Base-by-base conservation (phyloP, 106 monocot genomes). In the Agapanthus africanus region DNA sequence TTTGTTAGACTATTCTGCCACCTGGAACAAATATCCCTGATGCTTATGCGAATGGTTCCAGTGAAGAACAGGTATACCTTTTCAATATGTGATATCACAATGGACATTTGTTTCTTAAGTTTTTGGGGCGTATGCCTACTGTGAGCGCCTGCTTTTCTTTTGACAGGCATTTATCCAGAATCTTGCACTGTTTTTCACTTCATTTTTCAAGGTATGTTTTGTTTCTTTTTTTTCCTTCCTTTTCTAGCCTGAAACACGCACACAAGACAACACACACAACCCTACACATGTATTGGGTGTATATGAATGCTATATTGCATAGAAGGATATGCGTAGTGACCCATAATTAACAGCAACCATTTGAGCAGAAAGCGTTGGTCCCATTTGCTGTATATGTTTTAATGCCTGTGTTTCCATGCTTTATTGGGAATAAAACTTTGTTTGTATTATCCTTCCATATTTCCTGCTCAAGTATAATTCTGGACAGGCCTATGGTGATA, bases 1-100 rank as follows among this genome's bases (percentile, higher is more conserved):
- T 40, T 68, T 8, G 71, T 54, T 68, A 99, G 99, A 76, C 65
- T 70, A 93, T 93, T 66, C 77, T 99, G 28, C 87, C 93, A 50
- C 89, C 89, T 37, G 85, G 84, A 76, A 90, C 90, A 77, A 91
- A 84, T 81, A 99, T 93, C 51, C 87, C 92, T 16, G 93, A 93
- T 70, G 92, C 87, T 33, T 99, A 99, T 80, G 87, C 90, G 67
- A 93, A 83, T 87, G 99, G 99, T 42, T 99, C 99, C 25, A 87
- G 77, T 63, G 93, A 99, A 54, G 99, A 93, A 44, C 99, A 99
- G 87, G 99, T 93, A 65, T 37, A 8, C 0, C 16, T 67, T 74
- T 34, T 31, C 25, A 6, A 26, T 27, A 7, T n/a, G n/a, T n/a
- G n/a, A n/a, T n/a, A n/a, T n/a, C n/a, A 23, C 37, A 23, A 64